A percentile compares a stretch with the other conserved stretches of the same genome.
These are phyloP conservation scores for Wickerhamiella kurtzmanii DNA, from an alignment of 805 yeast genomes.

Conservation along the genomic window DNA sequence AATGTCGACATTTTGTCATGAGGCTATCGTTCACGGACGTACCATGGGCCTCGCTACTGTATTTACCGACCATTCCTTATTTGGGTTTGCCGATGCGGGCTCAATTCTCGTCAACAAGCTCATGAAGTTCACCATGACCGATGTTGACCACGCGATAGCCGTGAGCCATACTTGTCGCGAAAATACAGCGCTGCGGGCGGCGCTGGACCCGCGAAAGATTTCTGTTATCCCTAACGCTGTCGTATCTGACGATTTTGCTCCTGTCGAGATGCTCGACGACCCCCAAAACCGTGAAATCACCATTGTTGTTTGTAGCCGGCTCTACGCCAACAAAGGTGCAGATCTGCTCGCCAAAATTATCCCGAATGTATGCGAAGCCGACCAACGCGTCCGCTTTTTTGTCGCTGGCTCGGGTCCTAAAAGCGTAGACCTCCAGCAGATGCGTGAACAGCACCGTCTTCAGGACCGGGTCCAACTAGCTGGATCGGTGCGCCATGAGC, in stretches of 20 bases:
- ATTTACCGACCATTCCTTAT: constrained; percentile 89
- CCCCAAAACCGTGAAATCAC: constrained; percentile 34
- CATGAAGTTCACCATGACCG: constrained; percentile 68
- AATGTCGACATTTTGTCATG: constrained; percentile 73
- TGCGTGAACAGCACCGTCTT: constrained; percentile 72
- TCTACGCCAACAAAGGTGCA: constrained; percentile 94
- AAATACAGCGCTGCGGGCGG: constrained; percentile 79
- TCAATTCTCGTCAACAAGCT: constrained; percentile 78
- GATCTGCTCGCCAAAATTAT: constrained; percentile 73
- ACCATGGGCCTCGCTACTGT: constrained; percentile 88
- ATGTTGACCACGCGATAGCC: constrained; percentile 87
- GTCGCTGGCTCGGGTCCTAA: constrained; percentile 98
- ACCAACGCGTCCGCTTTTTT: constrained; percentile 56
- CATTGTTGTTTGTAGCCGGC: constrained; percentile 78
- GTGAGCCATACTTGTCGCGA: constrained; percentile 96
- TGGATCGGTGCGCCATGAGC: constrained; percentile 84
- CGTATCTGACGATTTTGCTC: constrained; percentile 58
- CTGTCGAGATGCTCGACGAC: constrained; percentile 19
- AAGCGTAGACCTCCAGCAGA: constrained; percentile 84
- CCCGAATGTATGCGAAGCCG: constrained; percentile 60
- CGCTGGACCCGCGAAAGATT: constrained; percentile 60
- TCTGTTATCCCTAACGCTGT: constrained; percentile 96
- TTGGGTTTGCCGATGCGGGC: constrained; percentile 81
- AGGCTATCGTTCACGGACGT: constrained; percentile 79
- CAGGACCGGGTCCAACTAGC: constrained; percentile 78